Base-by-base conservation (phyloP, 257 asterid genomes). In the Plantago major region DNA sequence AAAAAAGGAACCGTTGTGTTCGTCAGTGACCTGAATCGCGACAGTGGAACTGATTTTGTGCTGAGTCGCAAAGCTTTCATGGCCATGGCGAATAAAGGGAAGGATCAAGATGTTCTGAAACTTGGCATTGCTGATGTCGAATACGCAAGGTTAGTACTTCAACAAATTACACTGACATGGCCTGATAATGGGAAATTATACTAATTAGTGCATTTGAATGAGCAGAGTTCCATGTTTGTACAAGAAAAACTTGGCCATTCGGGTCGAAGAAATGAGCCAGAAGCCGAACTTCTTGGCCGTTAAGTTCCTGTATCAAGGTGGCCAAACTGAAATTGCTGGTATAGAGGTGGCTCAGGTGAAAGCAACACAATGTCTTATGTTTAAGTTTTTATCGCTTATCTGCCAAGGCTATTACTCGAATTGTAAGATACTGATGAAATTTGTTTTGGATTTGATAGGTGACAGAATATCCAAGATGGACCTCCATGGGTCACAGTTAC, bases 191-290 rank as follows among this genome's bases (percentile, higher is more conserved):
- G 40, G 40, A 33, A 33, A 33, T 33, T 1, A 33, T 33, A 33
- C 3, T 33, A 33, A 12, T 3, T 44, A 12, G 19, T 59, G 53
- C 17, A 13, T 42, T 47, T 9, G 40, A 12, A 38, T 62, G 60
- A 3, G 48, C 78, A 89, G 97, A 69, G 76, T 87, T 40, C 73
- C 90, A 52, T 90, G 97, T 70, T 80, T 71, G 4, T 78, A 82
- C 81, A 73, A 73, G 68, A 76, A 62, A 78, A 84, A 85, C 57
- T 52, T 90, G 81, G 84, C 75, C 0, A 19, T 90, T 47, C 76
- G 87, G 0, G 95, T 87, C 40, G 92, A 90, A 62, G 96, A 87
- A 78, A 78, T 85, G 6, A 90, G 96, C 78, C 76, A 78, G 37
- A 90, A 90, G 43, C 93, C 87, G 9, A 1, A 80, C 48, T 79